Evolutionary conservation across 768 basidiomycete genomes (phyloP), one percentile per base, ranked within the genome.

Genomic region (Tricholoma saponaceum): DNA sequence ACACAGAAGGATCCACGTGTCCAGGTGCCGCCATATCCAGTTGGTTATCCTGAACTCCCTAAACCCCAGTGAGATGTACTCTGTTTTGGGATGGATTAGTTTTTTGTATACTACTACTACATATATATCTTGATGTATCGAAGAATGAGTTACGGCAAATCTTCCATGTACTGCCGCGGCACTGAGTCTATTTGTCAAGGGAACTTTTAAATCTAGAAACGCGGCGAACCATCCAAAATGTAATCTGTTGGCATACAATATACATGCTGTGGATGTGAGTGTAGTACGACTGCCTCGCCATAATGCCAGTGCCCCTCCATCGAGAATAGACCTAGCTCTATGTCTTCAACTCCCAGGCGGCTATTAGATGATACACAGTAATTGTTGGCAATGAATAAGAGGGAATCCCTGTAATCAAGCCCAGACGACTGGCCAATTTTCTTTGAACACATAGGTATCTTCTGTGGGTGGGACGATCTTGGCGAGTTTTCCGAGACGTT

Each of bases 371-470:
- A 47, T 47, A 26, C 25, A 47, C 25, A 14, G 25, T 26, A 26
- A 44, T 25, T 10, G 25, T 23, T 5, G 5, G 44, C 44, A 1
- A 46, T 26, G 46, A n/a, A 47, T 14, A 25, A 26, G 14, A 5
- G 25, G 16, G 12, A 44, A 23, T 10, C 7, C 18, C 4, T 22
- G 8, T 9, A 16, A 37, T 46, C 44, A 28, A 50, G 47, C 47
- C 8, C 2, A 26, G 26, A 43, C 25, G 16, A 32, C 25, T 4
- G 81, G 80, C 80, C 79, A 79, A 62, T 89, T 90, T 62, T 77
- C 79, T 65, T 80, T 74, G 76, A 85, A 94, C 46, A 83, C 74
- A 62, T 92, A 96, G 25, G 74, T 70, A 55, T 96, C 94, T 71
- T 95, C 94, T 37, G 83, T 85, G 0, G 84, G 71, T 6, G 91